Evolutionary conservation across 345 rosid species (phyloP).

Genomic region (Pugionium cornutum): DNA sequence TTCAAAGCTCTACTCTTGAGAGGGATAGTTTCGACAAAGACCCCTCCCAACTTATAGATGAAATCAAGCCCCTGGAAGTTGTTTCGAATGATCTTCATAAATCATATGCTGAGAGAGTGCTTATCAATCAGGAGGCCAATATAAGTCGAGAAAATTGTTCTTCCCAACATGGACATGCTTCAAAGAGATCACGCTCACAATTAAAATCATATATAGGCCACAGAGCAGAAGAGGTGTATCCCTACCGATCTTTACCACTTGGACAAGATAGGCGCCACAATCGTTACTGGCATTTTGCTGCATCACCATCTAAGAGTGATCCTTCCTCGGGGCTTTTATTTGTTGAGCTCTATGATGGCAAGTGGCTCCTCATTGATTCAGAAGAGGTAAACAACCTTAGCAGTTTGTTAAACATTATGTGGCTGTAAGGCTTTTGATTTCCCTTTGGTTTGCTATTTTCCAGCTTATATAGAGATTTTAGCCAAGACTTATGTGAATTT

Average conservation of each 20-base stretch:
- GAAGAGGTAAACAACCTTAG: conserved; percentile 60
- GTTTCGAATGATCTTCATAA: conserved; percentile 50
- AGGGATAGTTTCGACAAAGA: conserved; percentile 42
- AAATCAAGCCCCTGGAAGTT: conserved; percentile 55
- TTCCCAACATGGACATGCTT: conserved; percentile 62
- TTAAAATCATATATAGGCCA: conserved; percentile 88
- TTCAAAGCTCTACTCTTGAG: conserved; percentile 31
- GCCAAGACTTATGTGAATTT: conserved; percentile 14
- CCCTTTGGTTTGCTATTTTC: not conserved
- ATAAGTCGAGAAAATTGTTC: conserved; percentile 55
- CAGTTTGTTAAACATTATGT: not conserved
- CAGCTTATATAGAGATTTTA: not conserved
- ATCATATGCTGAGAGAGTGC: conserved; percentile 12
- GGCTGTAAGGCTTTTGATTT: not conserved
- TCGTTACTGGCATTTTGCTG: conserved; percentile 95
- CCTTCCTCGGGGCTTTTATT: conserved; percentile 88
- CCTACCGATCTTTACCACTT: conserved; percentile 92
- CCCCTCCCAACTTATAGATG: conserved; percentile 57
- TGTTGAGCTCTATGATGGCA: conserved; percentile 77
- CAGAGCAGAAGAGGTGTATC: conserved; percentile 89
- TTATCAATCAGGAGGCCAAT: conserved; percentile 49
- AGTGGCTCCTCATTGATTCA: conserved; percentile 88
- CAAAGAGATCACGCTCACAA: conserved; percentile 85
- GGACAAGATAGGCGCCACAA: conserved; percentile 96
- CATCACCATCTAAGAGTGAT: conserved; percentile 83